These are phyloP conservation scores for Chrysanthemum seticuspe DNA, from an alignment of 129 eudicot species.

Conservation along the genomic window DNA sequence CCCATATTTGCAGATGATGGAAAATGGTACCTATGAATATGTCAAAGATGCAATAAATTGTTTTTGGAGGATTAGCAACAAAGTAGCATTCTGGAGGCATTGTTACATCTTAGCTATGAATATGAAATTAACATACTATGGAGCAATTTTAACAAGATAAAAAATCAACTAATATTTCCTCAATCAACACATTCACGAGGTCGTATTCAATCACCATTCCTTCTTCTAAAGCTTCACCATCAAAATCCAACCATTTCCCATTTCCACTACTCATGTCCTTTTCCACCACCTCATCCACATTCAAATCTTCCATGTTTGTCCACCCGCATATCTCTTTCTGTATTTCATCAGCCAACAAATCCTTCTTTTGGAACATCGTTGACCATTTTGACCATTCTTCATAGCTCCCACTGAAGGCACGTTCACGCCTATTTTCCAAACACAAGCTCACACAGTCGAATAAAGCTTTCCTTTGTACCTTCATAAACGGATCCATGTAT, in stretches of 20 bases:
- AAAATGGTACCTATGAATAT: too few relatives aligned
- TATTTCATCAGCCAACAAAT: slow-evolving; percentile 54
- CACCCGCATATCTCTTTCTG: slow-evolving; percentile 56
- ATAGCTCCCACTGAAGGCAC: slow-evolving; percentile 47
- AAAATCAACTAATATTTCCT: slow-evolving; percentile 67
- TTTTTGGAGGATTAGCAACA: slow-evolving; percentile 6
- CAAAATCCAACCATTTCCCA: slow-evolving; percentile 89
- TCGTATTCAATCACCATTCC: slow-evolving; percentile 52
- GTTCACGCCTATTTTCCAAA: slow-evolving; percentile 35
- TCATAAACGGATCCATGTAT: slow-evolving; percentile 41
- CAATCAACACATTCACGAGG: slow-evolving; percentile 49
- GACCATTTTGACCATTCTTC: slow-evolving; percentile 63
- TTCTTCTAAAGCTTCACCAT: slow-evolving; percentile 72
- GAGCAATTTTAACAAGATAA: slow-evolving; percentile 13
- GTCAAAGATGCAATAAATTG: slow-evolving; percentile 8
- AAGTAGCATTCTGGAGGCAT: slow-evolving; percentile 4
- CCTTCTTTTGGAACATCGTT: slow-evolving; percentile 32
- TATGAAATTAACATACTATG: slow-evolving; percentile 6
- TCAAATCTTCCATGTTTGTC: slow-evolving; percentile 62
- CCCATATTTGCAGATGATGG: too few relatives aligned
- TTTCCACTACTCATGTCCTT: slow-evolving; percentile 71
- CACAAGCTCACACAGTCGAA: slow-evolving; percentile 62
- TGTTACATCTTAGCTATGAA: not conserved
- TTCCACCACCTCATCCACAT: slow-evolving; percentile 86
- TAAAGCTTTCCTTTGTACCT: slow-evolving; percentile 50